Conservation (phyloP, 345 rosid genomes). For the rapeseed (Brassica napus) region DNA sequence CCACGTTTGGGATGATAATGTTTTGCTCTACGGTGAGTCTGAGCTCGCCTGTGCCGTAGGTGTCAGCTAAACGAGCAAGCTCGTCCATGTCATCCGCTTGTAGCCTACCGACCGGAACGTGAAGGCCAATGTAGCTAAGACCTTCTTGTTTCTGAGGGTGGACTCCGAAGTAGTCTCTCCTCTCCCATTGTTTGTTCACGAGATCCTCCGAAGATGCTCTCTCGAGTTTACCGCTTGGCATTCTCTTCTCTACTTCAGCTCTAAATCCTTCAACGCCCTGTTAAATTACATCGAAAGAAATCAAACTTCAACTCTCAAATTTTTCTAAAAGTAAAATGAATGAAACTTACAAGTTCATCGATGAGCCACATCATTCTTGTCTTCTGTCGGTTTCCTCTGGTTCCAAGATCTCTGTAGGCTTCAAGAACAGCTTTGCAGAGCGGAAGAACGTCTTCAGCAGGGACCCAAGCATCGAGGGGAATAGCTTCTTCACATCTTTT, state of each 20-base stretch:
- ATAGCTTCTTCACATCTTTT: constrained; percentile 88
- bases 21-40: constrained; percentile 92
- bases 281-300: constrained; percentile 7
- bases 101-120: constrained; percentile 84
- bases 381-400: constrained; percentile 83
- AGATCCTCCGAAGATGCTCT: constrained; percentile 69
- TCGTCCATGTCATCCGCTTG: constrained; percentile 95
- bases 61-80: constrained; percentile 74
- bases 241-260: constrained; percentile 70
- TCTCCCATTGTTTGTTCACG: constrained; percentile 74
- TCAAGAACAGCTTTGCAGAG: constrained; percentile 77
- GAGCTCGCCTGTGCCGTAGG: constrained; percentile 81
- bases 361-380: constrained; percentile 99
- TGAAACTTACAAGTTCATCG: constrained; percentile 78
- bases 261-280: constrained; percentile 83
- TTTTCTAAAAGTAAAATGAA: neutral
- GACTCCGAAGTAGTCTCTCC: constrained; percentile 81
- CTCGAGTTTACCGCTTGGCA: constrained; percentile 63
- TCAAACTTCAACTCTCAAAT: neutral
- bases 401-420: constrained; percentile 89
- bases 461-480: constrained; percentile 95
- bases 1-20: constrained; percentile 79
- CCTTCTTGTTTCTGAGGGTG: constrained; percentile 92
- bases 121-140: constrained; percentile 75
- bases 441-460: constrained; percentile 72